A percentile compares a stretch with the other conserved stretches of the same genome.
phyloP scores from a whole-genome alignment of 148 eudicot species.

The Dysphania ambrosioides region DNA sequence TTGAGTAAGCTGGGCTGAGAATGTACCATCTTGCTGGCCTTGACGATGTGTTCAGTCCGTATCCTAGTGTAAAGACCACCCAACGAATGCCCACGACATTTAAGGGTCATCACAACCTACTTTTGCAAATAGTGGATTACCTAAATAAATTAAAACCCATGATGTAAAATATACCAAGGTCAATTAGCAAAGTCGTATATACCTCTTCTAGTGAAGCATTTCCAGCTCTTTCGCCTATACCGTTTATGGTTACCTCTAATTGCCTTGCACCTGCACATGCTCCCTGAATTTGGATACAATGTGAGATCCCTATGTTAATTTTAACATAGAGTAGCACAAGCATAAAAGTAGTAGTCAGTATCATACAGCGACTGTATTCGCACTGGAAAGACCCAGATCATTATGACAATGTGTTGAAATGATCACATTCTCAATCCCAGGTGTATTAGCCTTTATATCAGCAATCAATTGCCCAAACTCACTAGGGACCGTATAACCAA shows the following conservation, averaged over 20 bases:
- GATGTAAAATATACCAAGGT: too few species aligned
- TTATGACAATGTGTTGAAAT: conserved; percentile 96
- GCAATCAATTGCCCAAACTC: conserved; percentile 91
- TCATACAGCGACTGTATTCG: conserved; percentile 81
- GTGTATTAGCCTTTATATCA: conserved; percentile 84
- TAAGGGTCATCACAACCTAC: conserved; percentile 64
- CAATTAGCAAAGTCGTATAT: too few species aligned
- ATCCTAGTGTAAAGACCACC: conserved; percentile 46
- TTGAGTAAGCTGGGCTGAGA: conserved; percentile 8
- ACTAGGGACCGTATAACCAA: conserved; percentile 62
- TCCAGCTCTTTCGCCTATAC: conserved; percentile 98
- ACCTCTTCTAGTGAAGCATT: conserved; percentile 98
- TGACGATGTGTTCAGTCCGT: conserved; percentile 40
- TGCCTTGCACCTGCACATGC: conserved; percentile 94
- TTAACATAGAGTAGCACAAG: not conserved
- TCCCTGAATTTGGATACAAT: conserved; percentile 54
- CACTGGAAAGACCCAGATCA: conserved; percentile 95
- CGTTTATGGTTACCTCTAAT: conserved; percentile 88
- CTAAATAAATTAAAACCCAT: too few species aligned
- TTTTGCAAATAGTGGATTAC: not conserved
- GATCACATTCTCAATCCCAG: conserved; percentile 85
- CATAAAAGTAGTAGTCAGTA: not conserved
- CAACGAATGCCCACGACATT: conserved; percentile 42
- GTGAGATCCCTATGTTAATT: conserved; percentile 8
- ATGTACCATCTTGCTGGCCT: conserved; percentile 49